Base-by-base conservation (phyloP, 495 filamentous ascomycete genomes). In the Aspergillus hancockii region DNA sequence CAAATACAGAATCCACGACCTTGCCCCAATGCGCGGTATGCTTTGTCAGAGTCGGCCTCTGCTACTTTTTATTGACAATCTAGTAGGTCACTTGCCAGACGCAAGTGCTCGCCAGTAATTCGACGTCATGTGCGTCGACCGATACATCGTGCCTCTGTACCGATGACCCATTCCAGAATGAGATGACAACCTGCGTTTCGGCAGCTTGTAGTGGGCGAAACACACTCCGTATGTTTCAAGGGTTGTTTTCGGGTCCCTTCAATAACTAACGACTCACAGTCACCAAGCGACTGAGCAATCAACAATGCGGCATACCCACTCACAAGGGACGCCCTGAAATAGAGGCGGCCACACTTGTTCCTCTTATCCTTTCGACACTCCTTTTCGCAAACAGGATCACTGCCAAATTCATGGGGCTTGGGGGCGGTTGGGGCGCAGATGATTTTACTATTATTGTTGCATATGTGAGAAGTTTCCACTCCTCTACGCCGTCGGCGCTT, bases 401-500 rank as follows among this genome's bases (percentile, higher is more conserved):
- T 7, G 69, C 71, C n/a, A 74, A 74, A 59, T 32, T 52, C 19
- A 57, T 54, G 22, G 59, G 63, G 22, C 66, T 74, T 22, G 69
- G 61, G 3, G 69, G 71, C 7, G 69, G 67, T n/a, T 74, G 69
- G 71, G 71, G 71, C 19, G 57, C 55, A 43, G 71, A 74, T 49
- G 69, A 74, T 49, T 65, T 57, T 46, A 71, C 69, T 0, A 65
- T 74, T 8, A 69, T 67, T 9, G 30, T 66, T 8, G 61, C 71
- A 46, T 70, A 58, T 52, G 71, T 72, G 45, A 57, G 65, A n/a
- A 12, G 2, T 41, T 41, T 49, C 45, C 19, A 2, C 30, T 4
- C 30, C 1, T 36, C 31, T 1, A 18, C 14, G 6, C 22, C 12
- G 1, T 16, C 19, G 2, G 16, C 12, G 2, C 9, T 14, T 12